phyloP scores from a whole-genome alignment of 805 yeast genomes.

The Starmerella roubikii region DNA sequence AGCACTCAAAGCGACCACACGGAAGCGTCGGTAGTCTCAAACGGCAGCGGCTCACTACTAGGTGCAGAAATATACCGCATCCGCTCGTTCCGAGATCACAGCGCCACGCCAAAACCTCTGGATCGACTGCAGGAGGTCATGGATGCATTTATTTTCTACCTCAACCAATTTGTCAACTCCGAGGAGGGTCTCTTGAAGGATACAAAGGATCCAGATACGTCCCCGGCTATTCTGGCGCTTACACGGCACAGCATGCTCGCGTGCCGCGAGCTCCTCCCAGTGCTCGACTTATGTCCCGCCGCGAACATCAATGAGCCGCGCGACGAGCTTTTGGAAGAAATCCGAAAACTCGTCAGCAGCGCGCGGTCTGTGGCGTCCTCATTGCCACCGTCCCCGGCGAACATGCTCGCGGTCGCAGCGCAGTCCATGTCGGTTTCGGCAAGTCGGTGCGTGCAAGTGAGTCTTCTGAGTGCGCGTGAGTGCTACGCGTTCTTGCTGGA shows the following conservation, averaged over 20 bases:
- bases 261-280: conserved; percentile 28
- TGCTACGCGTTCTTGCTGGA: conserved; percentile 20
- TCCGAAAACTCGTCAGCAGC: conserved; percentile 25
- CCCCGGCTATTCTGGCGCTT: conserved; percentile 25
- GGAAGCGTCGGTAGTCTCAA: background rate
- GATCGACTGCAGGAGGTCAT: conserved; percentile 27
- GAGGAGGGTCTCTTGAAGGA: conserved; percentile 20
- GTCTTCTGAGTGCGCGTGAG: conserved; percentile 5
- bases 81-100: conserved; percentile 15
- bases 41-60: background rate
- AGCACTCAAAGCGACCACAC: background rate
- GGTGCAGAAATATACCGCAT: conserved; percentile 5
- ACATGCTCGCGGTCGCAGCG: conserved; percentile 15
- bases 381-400: conserved; percentile 16
- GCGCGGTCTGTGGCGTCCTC: conserved; percentile 28
- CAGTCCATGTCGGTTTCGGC: conserved; percentile 23
- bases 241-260: conserved; percentile 30
- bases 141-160: conserved; percentile 26
- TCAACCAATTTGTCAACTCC: conserved; percentile 25
- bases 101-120: conserved; percentile 20
- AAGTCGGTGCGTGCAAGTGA: conserved; percentile 25
- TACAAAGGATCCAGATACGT: conserved; percentile 18
- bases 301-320: conserved; percentile 16
- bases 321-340: conserved; percentile 25
- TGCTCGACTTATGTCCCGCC: conserved; percentile 23